Evolutionary conservation across 2,329 filamentous ascomycete genomes (phyloP), one percentile per base, ranked within the genome.

Genomic region (Colletotrichum magnum): DNA sequence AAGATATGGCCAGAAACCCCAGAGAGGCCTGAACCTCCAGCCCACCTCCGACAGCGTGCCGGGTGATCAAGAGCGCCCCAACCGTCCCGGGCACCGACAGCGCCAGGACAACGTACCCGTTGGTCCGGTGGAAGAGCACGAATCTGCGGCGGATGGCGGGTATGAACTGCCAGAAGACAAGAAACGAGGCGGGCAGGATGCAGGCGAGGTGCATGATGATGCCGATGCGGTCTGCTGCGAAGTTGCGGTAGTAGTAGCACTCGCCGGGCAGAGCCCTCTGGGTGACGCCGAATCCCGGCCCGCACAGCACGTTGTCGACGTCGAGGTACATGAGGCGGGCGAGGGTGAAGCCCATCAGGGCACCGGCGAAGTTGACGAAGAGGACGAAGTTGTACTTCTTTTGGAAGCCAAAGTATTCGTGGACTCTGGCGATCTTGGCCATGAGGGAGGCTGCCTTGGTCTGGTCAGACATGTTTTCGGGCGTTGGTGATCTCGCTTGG

Each of bases 41-140:
- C 0, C 79, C 81, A 2, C 89, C 89, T 2, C 88, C 88, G 63
- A 89, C 86, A 0, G 86, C 77, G 47, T 79, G 80, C 0, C 83
- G 80, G 0, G 79, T 78, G 18, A 89, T 84, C 80, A 90, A 86
- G 0, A 90, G 64, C 0, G 83, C 87, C 0, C 85, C 86, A 0
- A 79, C 79, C 1, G 85, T 84, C 5, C 79, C 79, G 5, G 84
- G 50, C 0, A 86, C 24, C 9, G 84, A 77, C 0, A 91, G 78
- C 0, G 86, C 53, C 0, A 87, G 69, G 58, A 89, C 76, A 9
- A 85, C 26, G 71, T 90, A 90, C 1, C 89, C 89, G 60, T 86
- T 88, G 65, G 91, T 81, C 1, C 89, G 85, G 74, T 92, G 89
- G 36, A 90, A 75, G 2, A 87, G 65, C 0, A 88, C 78, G 57